phyloP scores from a whole-genome alignment of 352 stramenopile genomes.

The Globisporangium echinulatum region DNA sequence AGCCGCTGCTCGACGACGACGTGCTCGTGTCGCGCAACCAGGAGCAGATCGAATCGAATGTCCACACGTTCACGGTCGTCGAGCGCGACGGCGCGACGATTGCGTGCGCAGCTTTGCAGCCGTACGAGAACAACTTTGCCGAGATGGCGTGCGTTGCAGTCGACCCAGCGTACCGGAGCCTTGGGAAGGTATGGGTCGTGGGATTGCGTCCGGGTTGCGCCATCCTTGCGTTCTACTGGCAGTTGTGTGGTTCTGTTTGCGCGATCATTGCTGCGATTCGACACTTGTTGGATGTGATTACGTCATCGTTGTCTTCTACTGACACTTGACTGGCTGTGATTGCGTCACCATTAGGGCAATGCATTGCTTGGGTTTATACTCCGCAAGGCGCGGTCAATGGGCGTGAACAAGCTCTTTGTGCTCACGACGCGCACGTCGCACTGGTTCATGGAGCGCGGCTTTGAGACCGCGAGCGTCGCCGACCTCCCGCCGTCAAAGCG shows the following conservation, averaged over 20 bases:
- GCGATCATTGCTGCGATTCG: no score
- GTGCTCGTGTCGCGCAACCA: conserved; percentile 84
- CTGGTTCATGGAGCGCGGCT: conserved; percentile 97
- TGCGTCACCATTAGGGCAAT: conserved; percentile 48
- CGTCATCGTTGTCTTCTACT: not conserved
- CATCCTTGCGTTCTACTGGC: no score
- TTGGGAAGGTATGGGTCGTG: conserved; percentile 43
- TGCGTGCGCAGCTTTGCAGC: conserved; percentile 82
- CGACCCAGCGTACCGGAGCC: conserved; percentile 79
- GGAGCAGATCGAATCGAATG: conserved; percentile 86
- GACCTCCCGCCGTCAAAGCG: conserved; percentile 80
- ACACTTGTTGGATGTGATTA: not conserved
- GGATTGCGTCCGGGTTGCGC: no score
- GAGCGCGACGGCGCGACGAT: conserved; percentile 87
- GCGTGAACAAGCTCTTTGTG: conserved; percentile 93
- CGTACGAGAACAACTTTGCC: conserved; percentile 86
- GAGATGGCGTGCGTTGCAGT: conserved; percentile 90
- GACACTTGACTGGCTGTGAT: conserved; percentile 1
- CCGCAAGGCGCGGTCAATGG: conserved; percentile 77
- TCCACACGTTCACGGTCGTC: conserved; percentile 85
- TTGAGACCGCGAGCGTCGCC: conserved; percentile 86
- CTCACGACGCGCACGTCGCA: conserved; percentile 97
- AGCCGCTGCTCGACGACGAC: conserved; percentile 83
- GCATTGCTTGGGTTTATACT: conserved; percentile 89
- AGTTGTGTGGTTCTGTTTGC: no score